Percentiles rank a stretch among this genome's conserved stretches.
Conservation (phyloP, 495 filamentous ascomycete genomes). For the Penicillium pancosmium region DNA sequence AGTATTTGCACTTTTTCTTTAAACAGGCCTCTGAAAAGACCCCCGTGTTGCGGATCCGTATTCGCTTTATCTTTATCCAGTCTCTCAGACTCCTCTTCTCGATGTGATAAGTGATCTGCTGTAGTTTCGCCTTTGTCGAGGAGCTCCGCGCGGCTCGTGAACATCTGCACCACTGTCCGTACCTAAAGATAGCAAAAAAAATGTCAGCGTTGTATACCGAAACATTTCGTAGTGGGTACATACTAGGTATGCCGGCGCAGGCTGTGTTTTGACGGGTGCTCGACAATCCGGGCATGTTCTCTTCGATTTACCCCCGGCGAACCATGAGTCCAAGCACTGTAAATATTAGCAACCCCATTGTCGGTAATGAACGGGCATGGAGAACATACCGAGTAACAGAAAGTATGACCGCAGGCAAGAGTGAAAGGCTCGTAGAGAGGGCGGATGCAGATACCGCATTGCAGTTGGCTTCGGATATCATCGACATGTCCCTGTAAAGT, state of each 20-base stretch:
- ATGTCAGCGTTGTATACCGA: slow-evolving; percentile 14
- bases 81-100: slow-evolving; percentile 62
- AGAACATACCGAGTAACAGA: slow-evolving; percentile 66
- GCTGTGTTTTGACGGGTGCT: slow-evolving; percentile 57
- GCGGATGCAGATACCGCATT: slow-evolving; percentile 70
- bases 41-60: slow-evolving; percentile 50
- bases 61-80: slow-evolving; percentile 60
- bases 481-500: slow-evolving; percentile 55
- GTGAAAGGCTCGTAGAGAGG: slow-evolving; percentile 75
- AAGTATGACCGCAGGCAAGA: slow-evolving; percentile 73
- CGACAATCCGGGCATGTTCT: slow-evolving; percentile 77
- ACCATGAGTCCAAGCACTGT: slow-evolving; percentile 70
- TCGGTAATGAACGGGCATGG: neutral
- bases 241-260: slow-evolving; percentile 73
- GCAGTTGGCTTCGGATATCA: slow-evolving; percentile 52
- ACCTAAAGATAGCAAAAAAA: slow-evolving; percentile 47
- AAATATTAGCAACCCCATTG: slow-evolving; percentile 18
- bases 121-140: slow-evolving; percentile 64
- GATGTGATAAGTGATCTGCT: slow-evolving; percentile 59
- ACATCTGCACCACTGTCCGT: slow-evolving; percentile 67
- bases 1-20: slow-evolving; percentile 29
- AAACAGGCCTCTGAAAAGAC: slow-evolving; percentile 69
- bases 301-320: slow-evolving; percentile 57
- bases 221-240: slow-evolving; percentile 17
- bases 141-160: slow-evolving; percentile 64